Conservation (phyloP, 75 land plant genomes). For the Cupressus sempervirens region DNA sequence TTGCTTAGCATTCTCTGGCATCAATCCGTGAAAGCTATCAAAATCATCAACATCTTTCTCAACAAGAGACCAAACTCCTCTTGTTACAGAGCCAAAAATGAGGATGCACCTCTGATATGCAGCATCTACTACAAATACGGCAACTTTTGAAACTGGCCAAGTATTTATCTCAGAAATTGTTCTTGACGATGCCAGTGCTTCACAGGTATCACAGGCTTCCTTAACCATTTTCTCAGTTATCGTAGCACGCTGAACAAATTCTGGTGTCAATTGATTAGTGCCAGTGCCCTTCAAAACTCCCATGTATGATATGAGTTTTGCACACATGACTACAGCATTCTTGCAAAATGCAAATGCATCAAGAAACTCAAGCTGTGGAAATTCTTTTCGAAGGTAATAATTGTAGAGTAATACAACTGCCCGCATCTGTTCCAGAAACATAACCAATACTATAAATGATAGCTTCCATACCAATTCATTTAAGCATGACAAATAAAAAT, state of each 20-base stretch:
- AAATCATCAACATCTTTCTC: conserved; percentile 36
- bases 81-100: conserved; percentile 19
- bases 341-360: conserved; percentile 30
- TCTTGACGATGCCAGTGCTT: conserved; percentile 20
- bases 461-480: background rate
- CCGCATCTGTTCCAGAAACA: background rate
- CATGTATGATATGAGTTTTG: conserved; percentile 34
- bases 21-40: background rate
- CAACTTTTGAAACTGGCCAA: conserved; percentile 41
- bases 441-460: background rate
- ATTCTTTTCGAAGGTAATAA: conserved; percentile 44
- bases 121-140: conserved; percentile 38
- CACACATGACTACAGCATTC: conserved; percentile 27
- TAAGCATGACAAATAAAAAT: background rate
- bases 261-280: background rate
- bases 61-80: conserved; percentile 51
- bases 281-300: conserved; percentile 18
- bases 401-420: conserved; percentile 43
- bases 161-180: conserved; percentile 19
- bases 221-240: conserved; percentile 33
- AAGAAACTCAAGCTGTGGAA: conserved; percentile 22
- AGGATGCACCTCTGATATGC: conserved; percentile 35
- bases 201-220: conserved; percentile 46
- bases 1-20: conserved; percentile 14
- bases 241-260: conserved; percentile 24